Conservation (phyloP, 2,329 filamentous ascomycete genomes). For the Immersiporthe knoxdaviesiana region DNA sequence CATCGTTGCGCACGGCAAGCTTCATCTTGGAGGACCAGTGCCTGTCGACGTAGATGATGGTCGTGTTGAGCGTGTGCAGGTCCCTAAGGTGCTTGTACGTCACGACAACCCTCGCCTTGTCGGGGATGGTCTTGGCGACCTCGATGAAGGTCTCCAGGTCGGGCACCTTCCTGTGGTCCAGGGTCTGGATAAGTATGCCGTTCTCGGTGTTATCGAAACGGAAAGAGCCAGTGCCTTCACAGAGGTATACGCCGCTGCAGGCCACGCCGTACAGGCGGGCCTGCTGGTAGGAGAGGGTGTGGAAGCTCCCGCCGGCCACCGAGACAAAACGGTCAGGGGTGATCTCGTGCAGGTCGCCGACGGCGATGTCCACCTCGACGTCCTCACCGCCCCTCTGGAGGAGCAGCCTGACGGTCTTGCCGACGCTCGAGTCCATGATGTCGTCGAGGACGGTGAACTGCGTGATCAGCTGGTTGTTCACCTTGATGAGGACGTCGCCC, state of each 20-base stretch:
- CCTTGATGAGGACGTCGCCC: conserved; percentile 89
- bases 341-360: conserved; percentile 90
- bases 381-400: conserved; percentile 89
- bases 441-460: conserved; percentile 92
- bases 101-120: conserved; percentile 82
- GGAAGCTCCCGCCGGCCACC: conserved; percentile 92
- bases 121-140: conserved; percentile 85
- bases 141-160: conserved; percentile 87
- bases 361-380: conserved; percentile 79
- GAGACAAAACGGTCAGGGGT: conserved; percentile 95
- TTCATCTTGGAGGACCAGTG: conserved; percentile 98
- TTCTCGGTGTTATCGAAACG: conserved; percentile 71
- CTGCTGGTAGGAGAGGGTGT: conserved; percentile 96
- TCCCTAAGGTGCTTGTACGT: conserved; percentile 93
- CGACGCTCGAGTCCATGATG: conserved; percentile 87
- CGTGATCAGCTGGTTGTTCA: conserved; percentile 90
- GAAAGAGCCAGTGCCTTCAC: conserved; percentile 88
- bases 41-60: conserved; percentile 87
- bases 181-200: conserved; percentile 90
- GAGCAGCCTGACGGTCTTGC: conserved; percentile 74
- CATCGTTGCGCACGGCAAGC: conserved; percentile 86
- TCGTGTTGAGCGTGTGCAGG: conserved; percentile 90
- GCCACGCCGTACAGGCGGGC: conserved; percentile 94
- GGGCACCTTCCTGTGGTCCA: conserved; percentile 89
- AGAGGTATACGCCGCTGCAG: conserved; percentile 90